Percentiles rank a stretch among this genome's conserved stretches.
These are phyloP conservation scores for Amauroascus niger DNA, from an alignment of 2,329 filamentous ascomycete species.

Conservation along the genomic window DNA sequence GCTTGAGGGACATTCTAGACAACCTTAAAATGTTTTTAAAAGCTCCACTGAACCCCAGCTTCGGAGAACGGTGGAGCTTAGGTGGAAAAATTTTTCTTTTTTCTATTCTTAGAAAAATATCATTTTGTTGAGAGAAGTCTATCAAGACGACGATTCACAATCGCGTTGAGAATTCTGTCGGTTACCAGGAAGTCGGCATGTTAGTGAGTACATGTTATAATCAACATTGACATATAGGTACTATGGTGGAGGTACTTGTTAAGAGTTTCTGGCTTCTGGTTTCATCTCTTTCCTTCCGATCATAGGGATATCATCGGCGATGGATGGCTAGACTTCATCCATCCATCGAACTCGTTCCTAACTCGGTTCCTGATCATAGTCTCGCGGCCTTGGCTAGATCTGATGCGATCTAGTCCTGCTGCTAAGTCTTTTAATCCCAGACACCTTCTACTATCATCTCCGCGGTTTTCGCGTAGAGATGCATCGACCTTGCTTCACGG, in stretches of 20 bases:
- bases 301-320: neutral
- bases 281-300: neutral
- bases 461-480: neutral
- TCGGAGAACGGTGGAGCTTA: constrained; percentile 6
- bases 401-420: neutral
- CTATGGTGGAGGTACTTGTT: no score
- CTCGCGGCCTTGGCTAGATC: neutral
- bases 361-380: no score
- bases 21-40: constrained; percentile 4
- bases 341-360: neutral
- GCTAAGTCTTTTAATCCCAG: neutral
- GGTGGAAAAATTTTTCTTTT: constrained; percentile 1
- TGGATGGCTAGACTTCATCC: neutral
- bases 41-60: constrained; percentile 3
- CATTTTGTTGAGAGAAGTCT: constrained; percentile 2
- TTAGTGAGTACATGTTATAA: neutral
- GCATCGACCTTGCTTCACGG: neutral
- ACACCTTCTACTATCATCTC: neutral
- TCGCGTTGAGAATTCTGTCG: neutral
- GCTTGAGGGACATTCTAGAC: neutral
- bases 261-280: no score
- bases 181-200: neutral
- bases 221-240: no score
- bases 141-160: neutral
- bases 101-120: constrained; percentile 6